Conservation (phyloP, 495 filamentous ascomycete genomes). For the Aspergillus conjunctus region DNA sequence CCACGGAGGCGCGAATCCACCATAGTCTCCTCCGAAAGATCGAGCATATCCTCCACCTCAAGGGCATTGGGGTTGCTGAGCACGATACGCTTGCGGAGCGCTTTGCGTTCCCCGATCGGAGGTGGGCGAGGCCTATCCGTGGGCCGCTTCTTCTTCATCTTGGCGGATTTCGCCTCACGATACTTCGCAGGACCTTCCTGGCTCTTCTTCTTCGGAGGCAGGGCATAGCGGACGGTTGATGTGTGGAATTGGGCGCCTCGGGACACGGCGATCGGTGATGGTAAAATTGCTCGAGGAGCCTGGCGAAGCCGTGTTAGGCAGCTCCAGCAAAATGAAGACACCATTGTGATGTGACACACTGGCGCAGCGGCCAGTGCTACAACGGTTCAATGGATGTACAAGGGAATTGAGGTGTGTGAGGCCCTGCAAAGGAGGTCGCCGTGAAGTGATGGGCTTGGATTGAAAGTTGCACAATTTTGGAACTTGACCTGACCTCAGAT, state of each 20-base stretch:
- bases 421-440: conserved; percentile 18
- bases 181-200: conserved; percentile 33
- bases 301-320: conserved; percentile 58
- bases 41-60: conserved; percentile 63
- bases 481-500: conserved; percentile 22
- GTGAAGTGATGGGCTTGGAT: conserved; percentile 24
- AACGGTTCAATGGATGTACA: conserved; percentile 36
- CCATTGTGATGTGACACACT: conserved; percentile 54
- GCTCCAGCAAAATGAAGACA: conserved; percentile 66
- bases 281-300: conserved; percentile 50
- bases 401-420: conserved; percentile 30
- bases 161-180: conserved; percentile 44
- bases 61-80: conserved; percentile 93
- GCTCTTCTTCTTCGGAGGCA: conserved; percentile 44
- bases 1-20: conserved; percentile 58
- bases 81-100: conserved; percentile 81
- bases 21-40: conserved; percentile 59
- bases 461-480: conserved; percentile 36
- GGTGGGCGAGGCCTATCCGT: conserved; percentile 53
- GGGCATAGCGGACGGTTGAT: conserved; percentile 40
- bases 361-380: conserved; percentile 42
- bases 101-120: conserved; percentile 77
- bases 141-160: conserved; percentile 51
- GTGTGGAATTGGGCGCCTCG: conserved; percentile 51
- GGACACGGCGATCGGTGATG: conserved; percentile 38